These are phyloP conservation scores for Sclerotiophoma versabilis DNA, from an alignment of 2,329 filamentous ascomycete species.

Conservation along the genomic window DNA sequence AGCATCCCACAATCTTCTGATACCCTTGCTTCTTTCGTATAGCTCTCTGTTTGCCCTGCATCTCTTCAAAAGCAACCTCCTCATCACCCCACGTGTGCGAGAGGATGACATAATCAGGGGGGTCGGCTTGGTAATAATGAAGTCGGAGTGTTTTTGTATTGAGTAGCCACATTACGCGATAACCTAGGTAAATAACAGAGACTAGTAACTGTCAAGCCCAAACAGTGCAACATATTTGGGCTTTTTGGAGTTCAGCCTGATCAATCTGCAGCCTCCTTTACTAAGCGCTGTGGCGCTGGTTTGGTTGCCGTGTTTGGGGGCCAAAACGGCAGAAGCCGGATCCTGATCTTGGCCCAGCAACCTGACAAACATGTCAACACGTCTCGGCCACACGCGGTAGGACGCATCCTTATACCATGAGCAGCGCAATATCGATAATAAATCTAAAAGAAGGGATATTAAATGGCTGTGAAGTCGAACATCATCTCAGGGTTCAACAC, in stretches of 20 bases:
- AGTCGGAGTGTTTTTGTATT: background rate
- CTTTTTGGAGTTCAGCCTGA: too few species aligned
- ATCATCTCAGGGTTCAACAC: constrained; percentile 29
- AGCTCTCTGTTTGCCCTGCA: background rate
- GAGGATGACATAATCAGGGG: background rate
- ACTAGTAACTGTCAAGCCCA: too few species aligned
- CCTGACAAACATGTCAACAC: too few species aligned
- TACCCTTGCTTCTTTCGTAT: background rate
- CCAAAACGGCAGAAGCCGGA: too few species aligned
- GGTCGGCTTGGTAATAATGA: background rate
- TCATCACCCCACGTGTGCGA: background rate
- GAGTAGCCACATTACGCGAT: background rate
- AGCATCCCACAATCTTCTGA: background rate
- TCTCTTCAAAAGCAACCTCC: background rate
- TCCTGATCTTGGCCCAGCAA: too few species aligned
- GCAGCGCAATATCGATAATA: too few species aligned
- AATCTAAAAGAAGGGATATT: background rate
- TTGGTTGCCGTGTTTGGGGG: too few species aligned
- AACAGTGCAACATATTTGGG: too few species aligned
- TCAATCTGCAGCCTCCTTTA: too few species aligned
- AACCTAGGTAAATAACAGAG: background rate
- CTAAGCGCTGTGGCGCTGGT: too few species aligned
- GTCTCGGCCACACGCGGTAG: too few species aligned
- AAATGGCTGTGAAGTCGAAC: background rate
- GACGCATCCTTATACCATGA: too few species aligned